Conservation (phyloP, 2,329 filamentous ascomycete genomes). For the Amylocarpus encephaloides region DNA sequence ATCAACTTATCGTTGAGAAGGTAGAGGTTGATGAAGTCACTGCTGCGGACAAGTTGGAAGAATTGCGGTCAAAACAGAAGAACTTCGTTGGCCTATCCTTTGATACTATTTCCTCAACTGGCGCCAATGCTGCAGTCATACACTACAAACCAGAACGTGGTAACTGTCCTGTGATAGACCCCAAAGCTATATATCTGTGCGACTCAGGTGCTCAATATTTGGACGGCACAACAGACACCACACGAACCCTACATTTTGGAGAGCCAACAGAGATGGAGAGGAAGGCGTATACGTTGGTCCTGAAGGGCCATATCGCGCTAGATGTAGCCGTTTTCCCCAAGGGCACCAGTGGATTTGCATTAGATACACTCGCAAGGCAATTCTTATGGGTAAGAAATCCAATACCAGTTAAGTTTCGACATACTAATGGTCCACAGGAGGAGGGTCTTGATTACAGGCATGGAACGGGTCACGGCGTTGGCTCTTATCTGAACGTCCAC, state of each 20-base stretch:
- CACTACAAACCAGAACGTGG: conserved; percentile 89
- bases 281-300: conserved; percentile 85
- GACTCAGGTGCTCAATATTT: conserved; percentile 96
- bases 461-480: conserved; percentile 92
- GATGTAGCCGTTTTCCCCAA: conserved; percentile 88
- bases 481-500: conserved; percentile 93
- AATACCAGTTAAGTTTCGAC: background rate
- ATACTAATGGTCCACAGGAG: conserved; percentile 35
- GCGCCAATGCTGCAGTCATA: conserved; percentile 77
- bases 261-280: conserved; percentile 75
- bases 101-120: conserved; percentile 91
- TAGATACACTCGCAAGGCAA: conserved; percentile 84
- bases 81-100: conserved; percentile 89
- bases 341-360: conserved; percentile 85
- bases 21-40: conserved; percentile 76
- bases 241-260: conserved; percentile 87
- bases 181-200: conserved; percentile 82
- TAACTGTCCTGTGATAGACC: conserved; percentile 76
- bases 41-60: conserved; percentile 85
- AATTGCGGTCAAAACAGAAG: conserved; percentile 59
- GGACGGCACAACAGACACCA: conserved; percentile 95
- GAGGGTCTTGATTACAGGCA: conserved; percentile 92
- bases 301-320: conserved; percentile 89
- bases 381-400: conserved; percentile 68
- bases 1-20: conserved; percentile 72